These are phyloP conservation scores for Cordyceps sp. DNA, from an alignment of 2,329 filamentous ascomycete genomes.

Conservation along the genomic window DNA sequence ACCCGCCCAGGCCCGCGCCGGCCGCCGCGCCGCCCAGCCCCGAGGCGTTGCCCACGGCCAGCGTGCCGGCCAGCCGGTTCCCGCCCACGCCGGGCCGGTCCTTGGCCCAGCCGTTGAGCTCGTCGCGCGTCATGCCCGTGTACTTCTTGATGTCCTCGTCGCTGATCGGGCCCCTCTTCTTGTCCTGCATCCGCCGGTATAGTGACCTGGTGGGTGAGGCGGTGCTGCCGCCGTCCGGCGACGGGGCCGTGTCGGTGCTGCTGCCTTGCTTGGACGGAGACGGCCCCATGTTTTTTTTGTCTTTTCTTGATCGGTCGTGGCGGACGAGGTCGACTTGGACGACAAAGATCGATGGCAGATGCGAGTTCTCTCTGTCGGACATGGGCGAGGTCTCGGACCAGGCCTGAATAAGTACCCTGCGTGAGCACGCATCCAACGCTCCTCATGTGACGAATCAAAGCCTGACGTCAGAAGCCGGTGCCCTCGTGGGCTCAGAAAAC, in stretches of 20 bases:
- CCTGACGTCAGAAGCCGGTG: too few species aligned
- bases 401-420: too few species aligned
- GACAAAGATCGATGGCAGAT: too few species aligned
- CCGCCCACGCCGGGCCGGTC: conserved; percentile 20
- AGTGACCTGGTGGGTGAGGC: conserved; percentile 9
- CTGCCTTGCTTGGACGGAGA: too few species aligned
- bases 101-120: conserved; percentile 20
- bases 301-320: too few species aligned
- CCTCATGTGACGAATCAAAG: too few species aligned
- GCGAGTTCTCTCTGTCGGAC: too few species aligned
- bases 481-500: too few species aligned
- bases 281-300: too few species aligned
- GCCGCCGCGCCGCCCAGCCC: conserved; percentile 14
- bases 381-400: too few species aligned
- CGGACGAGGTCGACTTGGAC: too few species aligned
- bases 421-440: too few species aligned
- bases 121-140: conserved; percentile 20
- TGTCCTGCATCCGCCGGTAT: conserved; percentile 15
- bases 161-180: conserved; percentile 15
- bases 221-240: not conserved
- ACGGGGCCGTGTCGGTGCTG: not conserved
- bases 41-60: conserved; percentile 11
- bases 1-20: conserved; percentile 16
- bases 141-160: conserved; percentile 23
- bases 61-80: conserved; percentile 20